A percentile compares a stretch with the other conserved stretches of the same genome.
Conservation (phyloP, 2,329 filamentous ascomycete genomes). For the Aspergillus sergii region DNA sequence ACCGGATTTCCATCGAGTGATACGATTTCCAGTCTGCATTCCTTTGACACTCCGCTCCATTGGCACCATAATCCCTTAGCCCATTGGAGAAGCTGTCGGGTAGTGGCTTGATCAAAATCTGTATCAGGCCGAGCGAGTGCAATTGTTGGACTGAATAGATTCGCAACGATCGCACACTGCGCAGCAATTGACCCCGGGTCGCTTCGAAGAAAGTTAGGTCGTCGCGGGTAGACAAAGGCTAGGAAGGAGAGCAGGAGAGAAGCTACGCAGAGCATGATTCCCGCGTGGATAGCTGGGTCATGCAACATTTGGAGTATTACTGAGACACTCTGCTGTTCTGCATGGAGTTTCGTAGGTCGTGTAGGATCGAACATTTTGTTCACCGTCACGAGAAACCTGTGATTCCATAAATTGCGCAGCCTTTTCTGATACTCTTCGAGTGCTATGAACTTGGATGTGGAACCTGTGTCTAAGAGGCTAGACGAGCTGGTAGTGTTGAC, state of each 20-base stretch:
- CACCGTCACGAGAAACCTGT: not conserved
- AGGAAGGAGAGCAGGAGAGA: constrained; percentile 9
- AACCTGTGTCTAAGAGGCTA: not conserved
- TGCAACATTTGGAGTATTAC: not conserved
- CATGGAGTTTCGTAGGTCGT: not conserved
- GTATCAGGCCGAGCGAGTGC: constrained; percentile 7
- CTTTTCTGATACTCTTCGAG: not conserved
- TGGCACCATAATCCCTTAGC: constrained; percentile 18
- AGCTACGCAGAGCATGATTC: not conserved
- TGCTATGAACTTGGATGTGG: not conserved
- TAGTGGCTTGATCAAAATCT: constrained; percentile 14
- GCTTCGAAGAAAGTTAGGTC: constrained; percentile 19
- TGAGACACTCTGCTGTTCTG: not conserved
- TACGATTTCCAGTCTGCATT: constrained; percentile 13
- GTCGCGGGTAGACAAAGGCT: constrained; percentile 13
- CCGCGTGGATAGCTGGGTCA: not conserved
- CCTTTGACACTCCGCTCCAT: constrained; percentile 11
- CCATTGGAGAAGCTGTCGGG: constrained; percentile 23
- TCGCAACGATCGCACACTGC: constrained; percentile 19
- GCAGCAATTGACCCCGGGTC: constrained; percentile 26
- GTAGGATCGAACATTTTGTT: constrained; percentile 9
- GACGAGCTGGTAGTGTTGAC: not conserved
- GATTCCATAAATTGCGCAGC: constrained; percentile 3
- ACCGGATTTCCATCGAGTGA: not conserved
- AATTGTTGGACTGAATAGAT: constrained; percentile 11